phyloP scores from a whole-genome alignment of 2,329 filamentous ascomycete species.

The Fusarium sp. region DNA sequence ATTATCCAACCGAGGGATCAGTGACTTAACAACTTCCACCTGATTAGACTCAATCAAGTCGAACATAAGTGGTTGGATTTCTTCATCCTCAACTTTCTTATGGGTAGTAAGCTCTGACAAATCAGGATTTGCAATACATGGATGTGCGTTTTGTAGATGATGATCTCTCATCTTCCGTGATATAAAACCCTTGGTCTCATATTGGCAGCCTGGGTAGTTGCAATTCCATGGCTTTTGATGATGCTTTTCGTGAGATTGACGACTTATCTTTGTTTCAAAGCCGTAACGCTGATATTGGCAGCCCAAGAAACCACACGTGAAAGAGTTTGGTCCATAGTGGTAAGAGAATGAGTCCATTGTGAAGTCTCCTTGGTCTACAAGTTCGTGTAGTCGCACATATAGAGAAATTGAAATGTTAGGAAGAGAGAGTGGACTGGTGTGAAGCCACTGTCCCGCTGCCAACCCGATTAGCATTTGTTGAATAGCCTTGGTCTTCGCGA shows the following conservation, averaged over 20 bases:
- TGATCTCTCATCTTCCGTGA: background rate
- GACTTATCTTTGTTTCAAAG: fast-evolving
- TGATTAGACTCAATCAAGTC: fast-evolving
- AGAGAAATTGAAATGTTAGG: fast-evolving
- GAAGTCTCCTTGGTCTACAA: fast-evolving
- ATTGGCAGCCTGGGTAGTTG: fast-evolving
- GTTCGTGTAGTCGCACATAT: fast-evolving
- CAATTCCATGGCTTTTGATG: background rate
- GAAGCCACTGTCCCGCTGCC: background rate
- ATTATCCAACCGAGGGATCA: fast-evolving
- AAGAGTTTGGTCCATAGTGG: background rate
- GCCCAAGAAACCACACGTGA: fast-evolving
- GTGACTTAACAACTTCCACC: fast-evolving
- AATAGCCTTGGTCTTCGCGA: fast-evolving
- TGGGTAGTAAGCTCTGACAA: fast-evolving
- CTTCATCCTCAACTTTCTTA: background rate
- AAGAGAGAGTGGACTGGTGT: fast-evolving
- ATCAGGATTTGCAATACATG: fast-evolving
- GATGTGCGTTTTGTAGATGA: fast-evolving
- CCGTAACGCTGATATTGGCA: fast-evolving
- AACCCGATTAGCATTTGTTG: fast-evolving
- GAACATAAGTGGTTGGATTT: background rate
- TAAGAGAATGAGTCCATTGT: fast-evolving
- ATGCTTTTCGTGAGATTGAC: fast-evolving
- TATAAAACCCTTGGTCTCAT: fast-evolving